Evolutionary conservation across 495 filamentous ascomycete species (phyloP), one percentile per base, ranked within the genome.

Genomic region (Astrothelium macrocarpum): DNA sequence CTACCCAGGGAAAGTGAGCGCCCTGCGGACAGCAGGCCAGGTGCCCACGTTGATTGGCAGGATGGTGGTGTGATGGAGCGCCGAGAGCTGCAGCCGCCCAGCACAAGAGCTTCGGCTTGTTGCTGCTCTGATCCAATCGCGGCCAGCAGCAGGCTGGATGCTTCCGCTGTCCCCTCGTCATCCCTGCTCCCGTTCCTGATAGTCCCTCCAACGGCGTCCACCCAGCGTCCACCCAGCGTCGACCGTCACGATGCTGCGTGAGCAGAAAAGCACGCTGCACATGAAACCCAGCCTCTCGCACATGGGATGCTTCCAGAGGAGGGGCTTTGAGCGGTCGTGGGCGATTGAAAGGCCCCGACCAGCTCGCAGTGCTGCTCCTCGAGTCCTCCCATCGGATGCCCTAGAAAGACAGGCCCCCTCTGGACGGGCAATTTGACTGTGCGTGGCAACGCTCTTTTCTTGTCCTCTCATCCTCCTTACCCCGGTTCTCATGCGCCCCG

Each of bases 101-200:
- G 25, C 49, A 56, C 23, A 56, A 56, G 14, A 25, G 49, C 49
- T 56, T 26, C 20, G 25, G 25, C 25, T 29, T 26, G 49, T 56
- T 56, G 25, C 20, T 4, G 2, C 2, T 29, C 25, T 56, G 49
- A 56, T 26, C 49, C 49, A 56, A 56, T 56, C 49, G 49, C 16
- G 2, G 2, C 20, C 25, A 0, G 2, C 25, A 56, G 20, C 49
- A 29, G 23, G 12, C 49, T 56, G 49, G 49, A 28, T 56, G 23
- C 49, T 56, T 56, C 49, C 49, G 49, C 49, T 3, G 20, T 7
- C 20, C 5, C 49, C 25, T 9, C 16, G 11, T 4, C 25, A 56
- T 29, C 49, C 49, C 49, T 56, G 49, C 49, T 56, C 49, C 25
- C 49, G 49, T 56, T 56, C 49, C 49, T 29, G 23, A 56, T 56